Conservation (phyloP, 306 rosid genomes). For the Prunus davidiana region DNA sequence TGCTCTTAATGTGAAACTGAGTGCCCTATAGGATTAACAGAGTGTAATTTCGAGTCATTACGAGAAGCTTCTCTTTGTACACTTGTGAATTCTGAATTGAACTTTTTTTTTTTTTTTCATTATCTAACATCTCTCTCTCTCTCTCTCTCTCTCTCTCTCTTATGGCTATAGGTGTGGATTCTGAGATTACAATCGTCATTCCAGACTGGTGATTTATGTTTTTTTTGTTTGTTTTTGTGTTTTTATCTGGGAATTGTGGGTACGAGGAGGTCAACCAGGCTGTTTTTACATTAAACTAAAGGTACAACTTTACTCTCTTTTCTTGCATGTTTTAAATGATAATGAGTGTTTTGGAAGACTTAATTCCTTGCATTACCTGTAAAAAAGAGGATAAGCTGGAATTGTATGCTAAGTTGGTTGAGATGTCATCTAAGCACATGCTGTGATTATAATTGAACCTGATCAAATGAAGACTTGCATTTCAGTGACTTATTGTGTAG, state of each 20-base stretch:
- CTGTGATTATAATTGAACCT: background rate
- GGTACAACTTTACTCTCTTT: conserved; percentile 33
- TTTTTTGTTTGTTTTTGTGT: too few relatives aligned
- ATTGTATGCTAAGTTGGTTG: background rate
- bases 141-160: background rate
- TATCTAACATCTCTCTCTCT: background rate
- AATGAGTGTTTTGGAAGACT: background rate
- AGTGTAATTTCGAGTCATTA: background rate
- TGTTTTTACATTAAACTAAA: conserved; percentile 72
- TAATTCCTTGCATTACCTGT: background rate
- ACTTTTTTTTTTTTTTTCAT: background rate
- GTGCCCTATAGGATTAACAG: background rate
- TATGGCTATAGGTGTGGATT: conserved; percentile 69
- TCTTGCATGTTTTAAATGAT: background rate
- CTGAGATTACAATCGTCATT: too few relatives aligned
- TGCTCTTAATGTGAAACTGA: background rate
- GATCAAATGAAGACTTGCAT: background rate
- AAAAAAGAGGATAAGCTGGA: background rate
- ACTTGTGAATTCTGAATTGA: background rate
- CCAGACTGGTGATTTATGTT: too few relatives aligned
- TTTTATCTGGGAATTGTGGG: conserved; percentile 78
- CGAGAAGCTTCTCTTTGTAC: background rate
- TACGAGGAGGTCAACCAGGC: conserved; percentile 69
- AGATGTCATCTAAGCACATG: background rate
- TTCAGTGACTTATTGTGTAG: background rate